Base-by-base conservation (phyloP, 2,329 filamentous ascomycete genomes). In the Claviceps digitariae region DNA sequence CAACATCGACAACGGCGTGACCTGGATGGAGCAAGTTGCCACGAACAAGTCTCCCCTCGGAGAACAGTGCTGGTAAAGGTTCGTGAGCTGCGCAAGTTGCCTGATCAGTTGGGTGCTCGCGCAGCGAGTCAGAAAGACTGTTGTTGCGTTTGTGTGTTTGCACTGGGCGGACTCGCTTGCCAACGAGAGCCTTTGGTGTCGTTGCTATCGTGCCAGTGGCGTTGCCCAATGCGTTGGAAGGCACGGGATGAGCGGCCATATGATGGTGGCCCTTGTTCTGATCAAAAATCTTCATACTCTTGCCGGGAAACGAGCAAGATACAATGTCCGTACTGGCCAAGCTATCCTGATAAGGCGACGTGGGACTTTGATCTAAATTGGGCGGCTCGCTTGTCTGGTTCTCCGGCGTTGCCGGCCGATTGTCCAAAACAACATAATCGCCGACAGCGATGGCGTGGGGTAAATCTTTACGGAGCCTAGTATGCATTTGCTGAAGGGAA, bases 11-110 rank as follows among this genome's bases (percentile, higher is more conserved):
- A 64, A 87, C 89, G 0, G 90, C 82, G 56, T 93, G 86, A 0
- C 81, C 81, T 1, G 91, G 93, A 17, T 90, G 87, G 56, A 94
- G 79, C 6, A 95, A 65, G 55, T 90, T 87, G 15, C 93, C 93
- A 50, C 91, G 81, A 21, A 97, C 90, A 40, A 98, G 78, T 58
- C 86, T 91, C 10, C 90, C 89, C 4, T 85, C 83, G 61, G 88
- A 84, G 13, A 85, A 81, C 23, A 83, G 72, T 10, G 82, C 75
- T 57, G 84, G 75, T 15, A 82, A 67, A 17, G 83, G 69, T 54
- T 83, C 79, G 3, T 74, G 71, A 23, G 78, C 78, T 57, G 77
- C 78, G 57, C 74, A 73, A 2, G 74, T 64, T 4, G 74, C 63
- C 55, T 73, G 77, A 47, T 79, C 77, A 6, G 68, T 67, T 23